These are phyloP conservation scores for Penicillium sp. DNA, from an alignment of 2,329 filamentous ascomycete genomes.

Conservation along the genomic window DNA sequence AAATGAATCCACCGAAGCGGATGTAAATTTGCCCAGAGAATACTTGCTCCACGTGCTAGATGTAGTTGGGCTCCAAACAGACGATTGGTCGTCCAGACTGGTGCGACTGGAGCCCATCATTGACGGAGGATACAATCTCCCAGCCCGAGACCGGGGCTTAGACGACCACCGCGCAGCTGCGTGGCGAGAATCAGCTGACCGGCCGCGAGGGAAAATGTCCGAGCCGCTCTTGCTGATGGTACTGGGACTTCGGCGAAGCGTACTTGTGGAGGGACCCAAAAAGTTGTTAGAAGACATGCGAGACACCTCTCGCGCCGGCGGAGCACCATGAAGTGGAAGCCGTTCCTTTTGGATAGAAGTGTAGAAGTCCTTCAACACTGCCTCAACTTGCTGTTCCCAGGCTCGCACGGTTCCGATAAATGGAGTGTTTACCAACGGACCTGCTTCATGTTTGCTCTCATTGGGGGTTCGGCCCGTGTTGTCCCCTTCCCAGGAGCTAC, in stretches of 20 bases:
- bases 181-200: conserved; percentile 64
- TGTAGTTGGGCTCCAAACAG: conserved; percentile 84
- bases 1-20: conserved; percentile 89
- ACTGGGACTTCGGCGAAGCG: conserved; percentile 83
- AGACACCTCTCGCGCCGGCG: conserved; percentile 44
- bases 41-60: conserved; percentile 97
- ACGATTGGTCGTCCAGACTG: conserved; percentile 87
- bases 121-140: conserved; percentile 71
- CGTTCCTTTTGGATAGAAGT: conserved; percentile 81
- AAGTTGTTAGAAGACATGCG: conserved; percentile 57
- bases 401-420: conserved; percentile 73
- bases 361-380: conserved; percentile 90
- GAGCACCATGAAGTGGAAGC: conserved; percentile 80
- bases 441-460: conserved; percentile 39
- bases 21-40: conserved; percentile 85
- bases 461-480: conserved; percentile 26
- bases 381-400: conserved; percentile 88
- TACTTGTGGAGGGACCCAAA: conserved; percentile 65
- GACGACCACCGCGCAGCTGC: conserved; percentile 74
- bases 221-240: conserved; percentile 92
- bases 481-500: conserved; percentile 18
- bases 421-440: conserved; percentile 73
- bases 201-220: conserved; percentile 70
- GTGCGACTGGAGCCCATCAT: conserved; percentile 89
- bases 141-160: conserved; percentile 76